These are phyloP conservation scores for Aspergillus funiculosus DNA, from an alignment of 495 filamentous ascomycete species.

Conservation along the genomic window DNA sequence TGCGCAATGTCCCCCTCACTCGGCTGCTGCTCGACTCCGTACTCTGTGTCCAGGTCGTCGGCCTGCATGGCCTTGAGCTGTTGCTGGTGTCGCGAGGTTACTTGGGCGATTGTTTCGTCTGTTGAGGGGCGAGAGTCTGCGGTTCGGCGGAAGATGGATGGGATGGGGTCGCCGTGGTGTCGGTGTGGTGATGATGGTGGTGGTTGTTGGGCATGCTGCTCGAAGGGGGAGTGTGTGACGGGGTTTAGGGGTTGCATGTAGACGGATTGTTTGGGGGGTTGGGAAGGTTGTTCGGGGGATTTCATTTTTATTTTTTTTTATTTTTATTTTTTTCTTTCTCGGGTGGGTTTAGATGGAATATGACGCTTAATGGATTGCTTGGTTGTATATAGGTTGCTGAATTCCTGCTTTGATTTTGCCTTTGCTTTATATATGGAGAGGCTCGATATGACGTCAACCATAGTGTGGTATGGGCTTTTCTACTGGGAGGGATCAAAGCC, in stretches of 20 bases:
- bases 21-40: slow-evolving; percentile 51
- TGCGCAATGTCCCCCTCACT: slow-evolving; percentile 51
- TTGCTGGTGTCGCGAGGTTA: slow-evolving; percentile 15
- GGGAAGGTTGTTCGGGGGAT: slow-evolving; percentile 25
- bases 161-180: slow-evolving; percentile 25
- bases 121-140: slow-evolving; percentile 36
- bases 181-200: slow-evolving; percentile 21
- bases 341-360: background rate
- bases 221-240: slow-evolving; percentile 41
- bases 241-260: slow-evolving; percentile 48
- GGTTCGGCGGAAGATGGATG: slow-evolving; percentile 35
- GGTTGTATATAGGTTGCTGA: background rate
- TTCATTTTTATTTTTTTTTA: slow-evolving; percentile 7
- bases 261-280: slow-evolving; percentile 48
- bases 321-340: background rate
- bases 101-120: slow-evolving; percentile 26
- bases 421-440: too few relatives aligned
- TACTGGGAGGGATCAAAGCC: background rate
- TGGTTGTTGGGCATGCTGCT: slow-evolving; percentile 36
- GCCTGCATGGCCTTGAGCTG: slow-evolving; percentile 17
- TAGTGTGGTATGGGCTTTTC: too few relatives aligned
- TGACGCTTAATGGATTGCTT: too few relatives aligned
- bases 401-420: too few relatives aligned
- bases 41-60: slow-evolving; percentile 39
- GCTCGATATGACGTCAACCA: too few relatives aligned